Percentiles rank a stretch among this genome's conserved stretches.
These are phyloP conservation scores for Gossypium bickii DNA, from an alignment of 345 rosid species.

Conservation along the genomic window DNA sequence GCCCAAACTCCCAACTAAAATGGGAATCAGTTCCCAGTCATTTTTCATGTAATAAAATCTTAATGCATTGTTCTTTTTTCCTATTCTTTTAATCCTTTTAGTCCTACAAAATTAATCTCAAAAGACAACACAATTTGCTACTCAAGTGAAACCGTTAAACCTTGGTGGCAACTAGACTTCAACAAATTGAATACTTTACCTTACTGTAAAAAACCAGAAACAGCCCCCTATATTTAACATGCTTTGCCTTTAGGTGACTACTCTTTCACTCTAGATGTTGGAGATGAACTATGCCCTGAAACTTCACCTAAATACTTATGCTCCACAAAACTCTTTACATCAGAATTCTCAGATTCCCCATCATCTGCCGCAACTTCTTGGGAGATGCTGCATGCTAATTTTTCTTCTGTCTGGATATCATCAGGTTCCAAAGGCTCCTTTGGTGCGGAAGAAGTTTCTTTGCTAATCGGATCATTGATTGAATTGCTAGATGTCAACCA, in stretches of 20 bases:
- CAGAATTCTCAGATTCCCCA: conserved; percentile 37
- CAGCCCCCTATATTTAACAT: conserved; percentile 18
- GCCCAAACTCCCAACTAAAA: neutral
- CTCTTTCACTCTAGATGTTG: conserved; percentile 19
- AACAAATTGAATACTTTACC: conserved; percentile 37
- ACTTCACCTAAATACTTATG: conserved; percentile 27
- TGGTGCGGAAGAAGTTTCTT: conserved; percentile 27
- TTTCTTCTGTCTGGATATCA: conserved; percentile 32
- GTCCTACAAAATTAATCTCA: conserved; percentile 23
- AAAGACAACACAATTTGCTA: conserved; percentile 21
- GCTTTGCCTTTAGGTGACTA: conserved; percentile 20
- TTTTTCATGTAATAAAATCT: neutral
- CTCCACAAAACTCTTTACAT: conserved; percentile 23
- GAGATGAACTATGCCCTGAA: conserved; percentile 26
- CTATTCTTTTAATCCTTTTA: neutral
- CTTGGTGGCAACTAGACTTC: conserved; percentile 1
- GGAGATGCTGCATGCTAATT: conserved; percentile 14
- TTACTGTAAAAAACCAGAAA: conserved; percentile 49
- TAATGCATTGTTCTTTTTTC: neutral
- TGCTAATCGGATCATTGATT: conserved; percentile 21
- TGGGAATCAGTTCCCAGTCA: neutral
- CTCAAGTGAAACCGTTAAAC: conserved; percentile 11
- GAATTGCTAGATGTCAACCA: conserved; percentile 46
- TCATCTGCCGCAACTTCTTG: conserved; percentile 37
- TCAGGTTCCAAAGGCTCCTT: conserved; percentile 25